Percentiles rank a stretch among this genome's conserved stretches.
These are phyloP conservation scores for Ustilago shanxiensis DNA, from an alignment of 1,284 basidiomycete genomes.

Conservation along the genomic window DNA sequence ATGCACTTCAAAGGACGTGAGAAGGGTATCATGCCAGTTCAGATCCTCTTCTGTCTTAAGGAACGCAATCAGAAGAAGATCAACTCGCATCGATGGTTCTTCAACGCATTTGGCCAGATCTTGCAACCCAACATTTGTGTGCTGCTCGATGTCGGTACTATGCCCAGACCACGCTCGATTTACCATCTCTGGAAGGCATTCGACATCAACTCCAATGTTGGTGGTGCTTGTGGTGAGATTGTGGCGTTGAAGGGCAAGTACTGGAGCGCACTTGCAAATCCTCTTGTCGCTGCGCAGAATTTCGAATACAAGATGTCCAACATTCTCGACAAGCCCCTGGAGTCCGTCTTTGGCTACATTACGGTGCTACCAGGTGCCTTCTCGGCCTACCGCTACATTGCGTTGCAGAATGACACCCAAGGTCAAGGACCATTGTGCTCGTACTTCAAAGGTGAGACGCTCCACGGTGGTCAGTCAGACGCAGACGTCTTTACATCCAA, in stretches of 20 bases:
- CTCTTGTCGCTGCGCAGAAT: constrained; percentile 76
- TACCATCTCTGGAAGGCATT: constrained; percentile 98
- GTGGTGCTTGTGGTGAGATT: constrained; percentile 96
- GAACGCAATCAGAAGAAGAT: constrained; percentile 74
- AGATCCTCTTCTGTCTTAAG: constrained; percentile 82
- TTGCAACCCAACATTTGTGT: constrained; percentile 86
- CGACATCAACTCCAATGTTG: constrained; percentile 93
- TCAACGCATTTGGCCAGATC: constrained; percentile 71
- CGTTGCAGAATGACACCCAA: constrained; percentile 83
- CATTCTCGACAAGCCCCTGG: constrained; percentile 75
- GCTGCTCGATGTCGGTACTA: constrained; percentile 92
- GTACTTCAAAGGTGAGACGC: constrained; percentile 92
- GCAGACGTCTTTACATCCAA: constrained; percentile 68
- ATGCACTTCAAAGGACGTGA: constrained; percentile 86
- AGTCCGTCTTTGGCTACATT: constrained; percentile 85
- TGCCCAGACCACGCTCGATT: constrained; percentile 77
- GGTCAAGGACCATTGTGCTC: constrained; percentile 91
- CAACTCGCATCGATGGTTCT: constrained; percentile 81
- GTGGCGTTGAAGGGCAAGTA: constrained; percentile 89
- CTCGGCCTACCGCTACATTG: constrained; percentile 83
- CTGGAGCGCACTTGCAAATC: constrained; percentile 74
- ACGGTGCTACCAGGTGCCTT: constrained; percentile 93
- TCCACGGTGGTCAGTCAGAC: constrained; percentile 58
- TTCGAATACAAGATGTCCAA: constrained; percentile 70
- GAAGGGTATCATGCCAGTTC: constrained; percentile 82